Conservation (phyloP, 805 yeast genomes). For the Nematodospora valgi region DNA sequence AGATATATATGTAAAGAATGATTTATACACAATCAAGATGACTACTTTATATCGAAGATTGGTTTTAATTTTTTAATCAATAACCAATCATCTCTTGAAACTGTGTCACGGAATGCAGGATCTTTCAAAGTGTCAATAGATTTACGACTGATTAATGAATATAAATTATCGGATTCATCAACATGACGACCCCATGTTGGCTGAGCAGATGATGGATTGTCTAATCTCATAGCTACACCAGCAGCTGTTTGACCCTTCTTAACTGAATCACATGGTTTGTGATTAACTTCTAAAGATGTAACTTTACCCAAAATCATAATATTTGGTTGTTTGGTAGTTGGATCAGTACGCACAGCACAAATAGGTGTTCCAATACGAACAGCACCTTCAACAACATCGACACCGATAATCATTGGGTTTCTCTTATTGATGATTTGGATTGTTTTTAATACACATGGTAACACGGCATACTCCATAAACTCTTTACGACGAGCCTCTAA, state of each 20-base stretch:
- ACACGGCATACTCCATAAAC: conserved; percentile 81
- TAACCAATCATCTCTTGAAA: conserved; percentile 94
- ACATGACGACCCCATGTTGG: conserved; percentile 99
- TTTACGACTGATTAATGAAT: conserved; percentile 85
- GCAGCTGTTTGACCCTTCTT: conserved; percentile 95
- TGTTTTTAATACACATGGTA: conserved; percentile 94
- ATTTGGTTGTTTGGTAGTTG: conserved; percentile 71
- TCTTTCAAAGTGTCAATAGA: conserved; percentile 97
- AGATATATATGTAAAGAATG: too few species aligned
- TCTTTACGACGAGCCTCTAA: conserved; percentile 89
- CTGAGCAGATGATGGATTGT: conserved; percentile 85
- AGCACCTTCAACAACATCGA: conserved; percentile 90
- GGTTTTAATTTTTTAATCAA: conserved; percentile 85
- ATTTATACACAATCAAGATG: too few species aligned
- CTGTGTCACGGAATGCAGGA: conserved; percentile 94
- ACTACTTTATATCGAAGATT: conserved; percentile 73
- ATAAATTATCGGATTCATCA: conserved; percentile 85
- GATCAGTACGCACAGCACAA: conserved; percentile 87
- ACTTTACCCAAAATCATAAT: conserved; percentile 82
- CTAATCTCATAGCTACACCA: conserved; percentile 98
- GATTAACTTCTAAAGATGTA: conserved; percentile 92
- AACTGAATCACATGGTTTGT: conserved; percentile 72
- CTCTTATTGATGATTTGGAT: conserved; percentile 96
- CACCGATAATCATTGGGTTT: conserved; percentile 99
- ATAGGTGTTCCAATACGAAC: conserved; percentile 92